Conservation (phyloP, 805 yeast genomes). For the Debaryomyces castellii region DNA sequence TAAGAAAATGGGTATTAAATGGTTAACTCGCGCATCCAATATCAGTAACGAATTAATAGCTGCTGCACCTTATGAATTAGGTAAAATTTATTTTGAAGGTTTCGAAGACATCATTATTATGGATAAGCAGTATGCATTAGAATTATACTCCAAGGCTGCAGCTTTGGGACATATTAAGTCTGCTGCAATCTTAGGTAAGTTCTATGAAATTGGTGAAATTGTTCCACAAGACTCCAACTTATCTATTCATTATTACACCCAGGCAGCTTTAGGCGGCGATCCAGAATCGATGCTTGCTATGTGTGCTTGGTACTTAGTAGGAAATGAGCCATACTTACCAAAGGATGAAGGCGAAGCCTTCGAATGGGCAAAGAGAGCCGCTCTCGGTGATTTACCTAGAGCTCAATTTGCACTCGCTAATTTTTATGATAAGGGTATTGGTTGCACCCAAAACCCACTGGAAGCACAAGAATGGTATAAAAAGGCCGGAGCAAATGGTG, state of each 20-base stretch:
- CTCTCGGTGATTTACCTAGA: conserved; percentile 67
- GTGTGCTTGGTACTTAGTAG: conserved; percentile 96
- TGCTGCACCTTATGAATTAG: conserved; percentile 94
- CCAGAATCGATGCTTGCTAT: conserved; percentile 86
- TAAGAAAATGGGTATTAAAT: conserved; percentile 84
- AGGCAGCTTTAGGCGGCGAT: conserved; percentile 87
- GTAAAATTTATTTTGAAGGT: conserved; percentile 78
- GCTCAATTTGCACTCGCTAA: conserved; percentile 86
- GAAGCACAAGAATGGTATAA: conserved; percentile 75
- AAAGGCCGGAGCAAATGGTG: conserved; percentile 64
- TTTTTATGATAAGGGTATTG: conserved; percentile 85
- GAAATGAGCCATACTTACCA: conserved; percentile 79
- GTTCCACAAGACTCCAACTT: conserved; percentile 78
- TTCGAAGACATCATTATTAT: conserved; percentile 83
- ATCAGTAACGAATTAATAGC: conserved; percentile 80
- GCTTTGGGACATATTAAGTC: conserved; percentile 83
- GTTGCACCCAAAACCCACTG: conserved; percentile 59
- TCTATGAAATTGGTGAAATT: conserved; percentile 78
- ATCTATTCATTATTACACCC: conserved; percentile 88
- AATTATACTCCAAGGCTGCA: conserved; percentile 83
- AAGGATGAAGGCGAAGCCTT: conserved; percentile 83
- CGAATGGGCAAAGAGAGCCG: conserved; percentile 92
- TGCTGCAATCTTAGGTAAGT: conserved; percentile 74
- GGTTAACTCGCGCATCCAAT: conserved; percentile 87
- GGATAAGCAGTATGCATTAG: conserved; percentile 81